phyloP scores from a whole-genome alignment of 257 asterid species.

The Solanum sparsipilum region DNA sequence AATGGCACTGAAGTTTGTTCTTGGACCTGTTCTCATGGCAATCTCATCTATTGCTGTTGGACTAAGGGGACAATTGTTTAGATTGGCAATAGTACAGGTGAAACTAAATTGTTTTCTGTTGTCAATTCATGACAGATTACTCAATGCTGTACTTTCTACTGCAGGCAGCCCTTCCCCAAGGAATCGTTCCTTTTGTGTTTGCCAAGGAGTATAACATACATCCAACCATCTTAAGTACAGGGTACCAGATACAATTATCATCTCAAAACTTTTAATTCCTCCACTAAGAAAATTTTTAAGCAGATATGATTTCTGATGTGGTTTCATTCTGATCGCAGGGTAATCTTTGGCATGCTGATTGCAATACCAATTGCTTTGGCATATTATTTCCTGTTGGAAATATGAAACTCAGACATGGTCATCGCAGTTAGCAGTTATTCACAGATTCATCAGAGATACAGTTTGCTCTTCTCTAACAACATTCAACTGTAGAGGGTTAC shows the following conservation, averaged over 20 bases:
- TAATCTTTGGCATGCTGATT: constrained; percentile 62
- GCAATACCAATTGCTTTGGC: constrained; percentile 67
- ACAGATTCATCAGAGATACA: neutral
- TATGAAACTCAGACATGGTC: constrained; percentile 16
- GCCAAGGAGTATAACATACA: constrained; percentile 76
- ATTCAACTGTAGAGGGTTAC: neutral
- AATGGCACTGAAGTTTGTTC: constrained; percentile 57
- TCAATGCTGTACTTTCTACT: constrained; percentile 1
- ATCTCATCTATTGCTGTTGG: constrained; percentile 57
- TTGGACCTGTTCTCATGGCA: constrained; percentile 69
- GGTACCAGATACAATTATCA: constrained; percentile 27
- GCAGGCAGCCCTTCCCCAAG: constrained; percentile 98
- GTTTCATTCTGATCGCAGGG: constrained; percentile 31
- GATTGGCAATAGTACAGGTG: constrained; percentile 81
- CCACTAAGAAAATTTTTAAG: neutral
- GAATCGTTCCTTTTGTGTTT: constrained; percentile 89
- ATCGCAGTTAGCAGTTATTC: neutral
- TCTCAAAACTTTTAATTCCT: neutral
- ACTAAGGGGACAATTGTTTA: constrained; percentile 50
- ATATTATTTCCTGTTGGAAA: constrained; percentile 60
- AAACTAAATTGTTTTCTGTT: neutral
- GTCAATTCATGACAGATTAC: neutral
- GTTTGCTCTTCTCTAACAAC: neutral
- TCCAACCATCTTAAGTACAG: constrained; percentile 82
- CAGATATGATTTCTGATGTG: neutral